phyloP scores from a whole-genome alignment of 1,284 basidiomycete species.

The Moniliophthora roreri region DNA sequence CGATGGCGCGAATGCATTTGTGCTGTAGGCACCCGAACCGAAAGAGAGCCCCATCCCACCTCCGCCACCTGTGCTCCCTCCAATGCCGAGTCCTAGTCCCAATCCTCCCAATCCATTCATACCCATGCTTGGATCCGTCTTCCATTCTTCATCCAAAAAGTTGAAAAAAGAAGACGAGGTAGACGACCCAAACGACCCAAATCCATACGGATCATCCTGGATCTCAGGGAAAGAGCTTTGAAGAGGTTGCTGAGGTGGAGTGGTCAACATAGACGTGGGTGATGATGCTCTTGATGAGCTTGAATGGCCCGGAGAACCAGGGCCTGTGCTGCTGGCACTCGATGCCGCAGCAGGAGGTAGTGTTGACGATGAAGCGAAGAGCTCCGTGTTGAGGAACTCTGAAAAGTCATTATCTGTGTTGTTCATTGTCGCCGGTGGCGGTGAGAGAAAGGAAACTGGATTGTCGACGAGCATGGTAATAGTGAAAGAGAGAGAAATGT shows the following conservation, averaged over 20 bases:
- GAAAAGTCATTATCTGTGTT: conserved; percentile 7
- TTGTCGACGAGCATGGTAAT: conserved; percentile 14
- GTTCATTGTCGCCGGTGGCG: not conserved
- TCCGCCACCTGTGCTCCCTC: not conserved
- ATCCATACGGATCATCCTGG: conserved; percentile 11
- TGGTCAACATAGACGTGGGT: conserved; percentile 11
- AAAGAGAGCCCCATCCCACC: not conserved
- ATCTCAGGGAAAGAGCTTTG: conserved; percentile 13
- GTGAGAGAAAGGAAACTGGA: conserved; percentile 4
- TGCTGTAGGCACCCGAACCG: no score
- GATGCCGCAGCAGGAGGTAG: not conserved
- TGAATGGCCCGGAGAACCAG: conserved; percentile 5
- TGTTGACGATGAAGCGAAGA: conserved; percentile 11
- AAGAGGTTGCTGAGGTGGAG: conserved; percentile 12
- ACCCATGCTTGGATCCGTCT: conserved; percentile 8
- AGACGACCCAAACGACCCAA: conserved; percentile 1
- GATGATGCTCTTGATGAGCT: conserved; percentile 14
- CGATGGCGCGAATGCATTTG: not conserved
- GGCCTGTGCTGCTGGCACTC: not conserved
- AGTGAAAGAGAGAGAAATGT: not conserved
- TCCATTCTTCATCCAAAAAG: conserved; percentile 14
- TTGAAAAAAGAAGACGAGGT: conserved; percentile 11
- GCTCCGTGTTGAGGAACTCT: conserved; percentile 16
- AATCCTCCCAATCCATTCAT: not conserved
- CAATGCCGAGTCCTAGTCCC: not conserved